Evolutionary conservation across 176 grass and related monocot genomes (phyloP).

Genomic region (Alopecurus myosuroides): DNA sequence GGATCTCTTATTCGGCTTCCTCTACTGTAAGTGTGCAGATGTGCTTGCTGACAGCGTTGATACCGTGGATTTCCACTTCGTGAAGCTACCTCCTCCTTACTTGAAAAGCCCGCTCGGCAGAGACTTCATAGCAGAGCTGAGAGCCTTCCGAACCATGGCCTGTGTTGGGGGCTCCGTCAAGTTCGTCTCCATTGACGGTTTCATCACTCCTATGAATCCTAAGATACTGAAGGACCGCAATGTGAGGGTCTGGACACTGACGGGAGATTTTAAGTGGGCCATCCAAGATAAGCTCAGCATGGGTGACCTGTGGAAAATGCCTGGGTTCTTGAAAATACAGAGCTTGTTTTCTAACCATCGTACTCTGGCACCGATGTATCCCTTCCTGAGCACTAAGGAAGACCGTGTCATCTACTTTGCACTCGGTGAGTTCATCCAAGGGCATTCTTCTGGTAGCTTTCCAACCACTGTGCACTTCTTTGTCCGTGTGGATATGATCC

Average conservation of each 20-base stretch:
- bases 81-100: background rate
- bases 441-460: background rate
- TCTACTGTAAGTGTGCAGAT: background rate
- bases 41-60: background rate
- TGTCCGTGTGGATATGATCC: background rate
- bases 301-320: background rate
- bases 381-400: background rate
- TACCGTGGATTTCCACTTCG: background rate
- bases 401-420: background rate
- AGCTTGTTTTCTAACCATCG: background rate
- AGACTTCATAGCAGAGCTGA: background rate
- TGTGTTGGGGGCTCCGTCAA: background rate
- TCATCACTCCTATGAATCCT: background rate
- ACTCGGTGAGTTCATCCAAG: background rate
- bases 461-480: background rate
- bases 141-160: background rate
- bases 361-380: background rate
- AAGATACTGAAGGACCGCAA: background rate
- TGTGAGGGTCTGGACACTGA: background rate
- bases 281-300: background rate
- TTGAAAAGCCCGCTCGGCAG: background rate
- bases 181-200: background rate
- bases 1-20: background rate
- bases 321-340: background rate
- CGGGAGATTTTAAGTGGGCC: background rate